Base-by-base conservation (phyloP, 371 early-diverging fungal species). In the Basidiobolus meristosporus region DNA sequence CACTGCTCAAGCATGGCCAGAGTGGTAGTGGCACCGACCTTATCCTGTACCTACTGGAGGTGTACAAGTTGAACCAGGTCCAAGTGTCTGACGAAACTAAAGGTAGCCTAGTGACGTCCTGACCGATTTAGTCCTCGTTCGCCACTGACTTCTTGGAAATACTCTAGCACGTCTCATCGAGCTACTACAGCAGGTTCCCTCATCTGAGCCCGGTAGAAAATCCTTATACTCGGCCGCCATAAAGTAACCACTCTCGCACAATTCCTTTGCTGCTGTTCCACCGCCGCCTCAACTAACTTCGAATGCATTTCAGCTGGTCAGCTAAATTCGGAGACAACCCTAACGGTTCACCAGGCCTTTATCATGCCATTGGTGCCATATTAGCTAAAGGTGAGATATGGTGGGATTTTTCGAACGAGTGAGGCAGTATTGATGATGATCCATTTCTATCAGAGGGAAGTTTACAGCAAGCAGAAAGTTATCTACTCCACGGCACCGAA, bases 21-120 rank as follows among this genome's bases (percentile, higher is more conserved):
- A 58, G 57, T 41, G 87, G 85, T 33, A 78, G 79, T 35, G 93
- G 84, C 7, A 62, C 77, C 7, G 93, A 93, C 60, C 62, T 93
- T 42, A 65, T 74, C 7, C 52, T 70, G 38, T 77, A 82, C 36
- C 67, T 91, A 67, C 48, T 90, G 34, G 82, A 82, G 19, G 68
- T 83, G 17, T 88, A 83, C 52, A 69, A 74, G 18, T 59, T 65
- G 22, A 75, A 73, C 35, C 53, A 63, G 40, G 40, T 76, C n/a
- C 62, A 70, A n/a, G 82, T 89, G 17, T 65, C 66, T 19, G 77
- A 74, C 21, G 71, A 61, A 30, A 66, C 77, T 21, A 56, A 75
- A 54, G 70, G 86, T 79, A 58, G n/a, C n/a, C n/a, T n/a, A n/a
- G 11, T 35, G 18, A 40, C n/a, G 23, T 7, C n/a, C 11, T 31